Percentiles rank a stretch among this genome's conserved stretches.
phyloP scores from a whole-genome alignment of 2,329 filamentous ascomycete genomes.

The Blastomyces gilchristii region DNA sequence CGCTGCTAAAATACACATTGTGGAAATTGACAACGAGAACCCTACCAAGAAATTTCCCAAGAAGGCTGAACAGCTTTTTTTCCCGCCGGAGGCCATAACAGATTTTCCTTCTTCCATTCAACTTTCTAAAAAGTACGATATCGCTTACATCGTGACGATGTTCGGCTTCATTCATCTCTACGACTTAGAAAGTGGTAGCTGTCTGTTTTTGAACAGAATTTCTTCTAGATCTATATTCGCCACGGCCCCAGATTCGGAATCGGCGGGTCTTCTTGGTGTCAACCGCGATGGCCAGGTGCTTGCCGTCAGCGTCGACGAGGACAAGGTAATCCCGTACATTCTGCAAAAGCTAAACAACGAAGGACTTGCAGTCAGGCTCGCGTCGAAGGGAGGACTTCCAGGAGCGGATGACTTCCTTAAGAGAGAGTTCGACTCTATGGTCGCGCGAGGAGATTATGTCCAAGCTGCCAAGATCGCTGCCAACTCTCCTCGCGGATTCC shows the following conservation, averaged over 20 bases:
- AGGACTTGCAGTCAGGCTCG: conserved; percentile 88
- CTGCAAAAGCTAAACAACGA: conserved; percentile 93
- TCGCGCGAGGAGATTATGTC: conserved; percentile 66
- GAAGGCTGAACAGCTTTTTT: conserved; percentile 96
- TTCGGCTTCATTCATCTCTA: conserved; percentile 99
- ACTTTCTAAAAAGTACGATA: conserved; percentile 89
- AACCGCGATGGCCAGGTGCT: conserved; percentile 97
- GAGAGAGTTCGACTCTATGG: conserved; percentile 80
- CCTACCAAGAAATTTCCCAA: conserved; percentile 84
- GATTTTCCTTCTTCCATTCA: conserved; percentile 98
- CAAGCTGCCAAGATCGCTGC: conserved; percentile 94
- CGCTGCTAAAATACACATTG: conserved; percentile 91
- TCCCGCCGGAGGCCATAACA: conserved; percentile 87
- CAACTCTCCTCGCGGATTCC: conserved; percentile 89
- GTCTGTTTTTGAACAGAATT: conserved; percentile 99
- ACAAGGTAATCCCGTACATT: conserved; percentile 82
- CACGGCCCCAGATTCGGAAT: conserved; percentile 71
- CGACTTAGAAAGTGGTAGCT: conserved; percentile 87
- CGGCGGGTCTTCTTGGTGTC: conserved; percentile 81
- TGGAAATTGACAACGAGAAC: conserved; percentile 90
- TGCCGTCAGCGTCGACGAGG: conserved; percentile 86
- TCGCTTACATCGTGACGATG: conserved; percentile 96
- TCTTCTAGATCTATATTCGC: conserved; percentile 99
- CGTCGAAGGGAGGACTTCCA: conserved; percentile 83
- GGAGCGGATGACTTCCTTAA: conserved; percentile 90